phyloP scores from a whole-genome alignment of 208 protist species.

The Crithidia brevicula region DNA sequence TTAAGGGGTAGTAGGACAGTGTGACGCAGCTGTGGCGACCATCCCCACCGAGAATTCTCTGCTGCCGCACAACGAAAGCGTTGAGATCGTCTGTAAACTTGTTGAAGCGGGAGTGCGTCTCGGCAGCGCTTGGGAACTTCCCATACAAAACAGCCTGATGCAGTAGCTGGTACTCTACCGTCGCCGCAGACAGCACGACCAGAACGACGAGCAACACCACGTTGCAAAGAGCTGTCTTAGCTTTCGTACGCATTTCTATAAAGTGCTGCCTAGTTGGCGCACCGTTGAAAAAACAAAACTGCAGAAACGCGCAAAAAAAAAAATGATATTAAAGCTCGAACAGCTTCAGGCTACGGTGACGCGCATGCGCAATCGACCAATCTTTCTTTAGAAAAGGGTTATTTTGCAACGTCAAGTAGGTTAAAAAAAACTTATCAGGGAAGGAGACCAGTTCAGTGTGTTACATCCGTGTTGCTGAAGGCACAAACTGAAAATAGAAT shows the following conservation, averaged over 20 bases:
- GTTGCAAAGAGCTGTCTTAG: conserved; percentile 3
- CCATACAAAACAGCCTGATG: neutral
- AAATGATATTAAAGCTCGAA: too few species aligned
- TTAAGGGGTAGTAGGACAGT: conserved; percentile 3
- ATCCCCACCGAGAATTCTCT: conserved; percentile 1
- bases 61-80: conserved; percentile 1
- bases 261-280: neutral
- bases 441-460: too few species aligned
- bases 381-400: too few species aligned
- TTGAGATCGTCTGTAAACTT: conserved; percentile 1
- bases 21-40: conserved; percentile 7
- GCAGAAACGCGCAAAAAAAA: neutral
- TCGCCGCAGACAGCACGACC: neutral
- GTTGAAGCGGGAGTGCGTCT: neutral
- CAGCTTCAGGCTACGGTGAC: too few species aligned
- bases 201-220: neutral
- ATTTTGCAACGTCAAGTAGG: too few species aligned
- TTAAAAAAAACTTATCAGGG: too few species aligned
- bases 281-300: neutral
- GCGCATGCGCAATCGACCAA: too few species aligned
- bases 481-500: too few species aligned
- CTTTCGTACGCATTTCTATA: neutral
- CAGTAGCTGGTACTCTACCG: conserved; percentile 2
- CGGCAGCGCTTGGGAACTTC: neutral
- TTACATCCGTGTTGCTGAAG: too few species aligned